These are phyloP conservation scores for Stagonosporopsis tanaceti DNA, from an alignment of 2,329 filamentous ascomycete genomes.

Conservation along the genomic window DNA sequence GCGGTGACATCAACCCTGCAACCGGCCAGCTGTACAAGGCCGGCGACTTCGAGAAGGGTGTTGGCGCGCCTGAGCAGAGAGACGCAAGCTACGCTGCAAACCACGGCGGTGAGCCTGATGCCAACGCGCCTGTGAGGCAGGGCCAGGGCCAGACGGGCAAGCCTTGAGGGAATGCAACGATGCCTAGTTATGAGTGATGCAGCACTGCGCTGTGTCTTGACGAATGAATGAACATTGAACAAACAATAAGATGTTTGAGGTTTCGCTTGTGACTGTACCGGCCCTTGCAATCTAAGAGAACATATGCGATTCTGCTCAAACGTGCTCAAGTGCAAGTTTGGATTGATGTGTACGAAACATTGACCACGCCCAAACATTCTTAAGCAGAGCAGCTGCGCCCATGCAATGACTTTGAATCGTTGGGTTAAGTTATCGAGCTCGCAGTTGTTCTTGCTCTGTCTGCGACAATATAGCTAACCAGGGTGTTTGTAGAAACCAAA, in stretches of 20 bases:
- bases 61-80: constrained; percentile 58
- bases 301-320: constrained; percentile 15
- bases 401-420: background rate
- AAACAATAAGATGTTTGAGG: too few relatives aligned
- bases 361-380: background rate
- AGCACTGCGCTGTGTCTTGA: constrained; percentile 5
- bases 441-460: background rate
- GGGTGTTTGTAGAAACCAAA: background rate
- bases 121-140: constrained; percentile 52
- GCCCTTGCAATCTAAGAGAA: background rate
- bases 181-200: background rate
- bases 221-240: background rate
- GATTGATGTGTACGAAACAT: background rate
- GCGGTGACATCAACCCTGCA: constrained; percentile 52
- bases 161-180: constrained; percentile 2
- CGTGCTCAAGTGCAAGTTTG: constrained; percentile 5
- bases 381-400: background rate
- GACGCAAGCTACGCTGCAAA: constrained; percentile 48
- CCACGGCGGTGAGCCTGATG: constrained; percentile 52
- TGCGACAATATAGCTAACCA: background rate
- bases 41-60: constrained; percentile 56
- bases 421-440: background rate
- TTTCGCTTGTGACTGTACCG: background rate
- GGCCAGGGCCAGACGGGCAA: constrained; percentile 17
- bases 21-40: constrained; percentile 57